phyloP scores from a whole-genome alignment of 176 grass and related monocot genomes.

The Oryza nivara region DNA sequence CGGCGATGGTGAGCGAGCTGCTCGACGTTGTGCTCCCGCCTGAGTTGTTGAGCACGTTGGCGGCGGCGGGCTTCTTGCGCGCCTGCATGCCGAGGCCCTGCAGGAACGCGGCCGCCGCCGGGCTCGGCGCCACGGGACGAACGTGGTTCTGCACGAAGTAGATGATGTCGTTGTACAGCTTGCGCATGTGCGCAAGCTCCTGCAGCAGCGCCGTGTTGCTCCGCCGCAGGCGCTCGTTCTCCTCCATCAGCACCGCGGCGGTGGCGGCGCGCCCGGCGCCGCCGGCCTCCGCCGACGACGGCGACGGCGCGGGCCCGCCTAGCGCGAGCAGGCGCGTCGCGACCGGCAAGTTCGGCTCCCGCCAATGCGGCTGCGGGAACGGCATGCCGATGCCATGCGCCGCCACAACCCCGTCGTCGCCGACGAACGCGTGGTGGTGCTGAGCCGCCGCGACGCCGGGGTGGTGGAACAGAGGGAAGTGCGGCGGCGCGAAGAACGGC shows the following conservation, averaged over 20 bases:
- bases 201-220: constrained; percentile 80
- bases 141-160: constrained; percentile 99
- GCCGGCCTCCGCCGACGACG: neutral
- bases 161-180: constrained; percentile 99
- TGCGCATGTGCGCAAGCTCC: constrained; percentile 94
- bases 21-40: constrained; percentile 92
- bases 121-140: constrained; percentile 81
- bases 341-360: constrained; percentile 37
- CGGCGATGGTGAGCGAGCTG: constrained; percentile 93
- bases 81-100: constrained; percentile 55
- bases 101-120: constrained; percentile 60
- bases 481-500: constrained; percentile 57
- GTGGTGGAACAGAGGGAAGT: constrained; percentile 62
- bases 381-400: constrained; percentile 45
- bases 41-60: constrained; percentile 39
- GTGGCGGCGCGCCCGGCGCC: constrained; percentile 35
- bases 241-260: constrained; percentile 77
- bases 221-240: constrained; percentile 86
- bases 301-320: neutral
- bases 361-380: constrained; percentile 53
- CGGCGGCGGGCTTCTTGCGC: constrained; percentile 26
- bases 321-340: constrained; percentile 56
- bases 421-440: constrained; percentile 53
- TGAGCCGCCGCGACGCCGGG: constrained; percentile 26
- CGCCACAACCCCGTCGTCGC: constrained; percentile 41